phyloP scores from a whole-genome alignment of 179 eudicot species.

The Silene coronaria region DNA sequence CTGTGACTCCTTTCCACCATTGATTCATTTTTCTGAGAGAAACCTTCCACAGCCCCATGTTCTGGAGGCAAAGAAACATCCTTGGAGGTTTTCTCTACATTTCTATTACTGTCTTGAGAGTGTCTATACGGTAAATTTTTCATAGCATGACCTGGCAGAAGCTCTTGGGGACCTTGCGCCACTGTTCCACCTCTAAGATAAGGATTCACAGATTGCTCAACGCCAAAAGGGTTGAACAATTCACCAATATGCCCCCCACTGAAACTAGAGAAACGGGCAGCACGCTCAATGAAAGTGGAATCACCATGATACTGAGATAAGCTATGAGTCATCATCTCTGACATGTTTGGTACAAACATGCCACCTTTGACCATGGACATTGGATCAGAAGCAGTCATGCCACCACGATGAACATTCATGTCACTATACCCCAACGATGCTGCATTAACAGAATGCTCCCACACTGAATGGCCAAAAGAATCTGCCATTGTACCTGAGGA shows the following conservation, averaged over 20 bases:
- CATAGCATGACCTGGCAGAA: slow-evolving; percentile 28
- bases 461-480: slow-evolving; percentile 51
- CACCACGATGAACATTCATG: slow-evolving; percentile 46
- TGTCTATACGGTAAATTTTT: slow-evolving; percentile 32
- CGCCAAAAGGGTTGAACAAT: slow-evolving; percentile 55
- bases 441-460: slow-evolving; percentile 54
- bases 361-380: slow-evolving; percentile 46
- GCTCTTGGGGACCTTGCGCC: slow-evolving; percentile 47
- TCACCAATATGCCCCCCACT: slow-evolving; percentile 61
- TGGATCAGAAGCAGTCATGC: slow-evolving; percentile 36
- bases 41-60: slow-evolving; percentile 34
- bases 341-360: slow-evolving; percentile 37
- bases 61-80: slow-evolving; percentile 37
- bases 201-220: slow-evolving; percentile 42
- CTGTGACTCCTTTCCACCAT: slow-evolving; percentile 33
- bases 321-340: slow-evolving; percentile 54
- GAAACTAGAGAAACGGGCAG: slow-evolving; percentile 87
- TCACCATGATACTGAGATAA: slow-evolving; percentile 77
- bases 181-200: slow-evolving; percentile 30
- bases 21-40: slow-evolving; percentile 41
- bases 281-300: slow-evolving; percentile 86
- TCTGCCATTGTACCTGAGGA: slow-evolving; percentile 54
- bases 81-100: slow-evolving; percentile 36
- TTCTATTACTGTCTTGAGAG: slow-evolving; percentile 33
- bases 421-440: slow-evolving; percentile 48